phyloP scores from a whole-genome alignment of 148 eudicot genomes.

The Rheum nobile region DNA sequence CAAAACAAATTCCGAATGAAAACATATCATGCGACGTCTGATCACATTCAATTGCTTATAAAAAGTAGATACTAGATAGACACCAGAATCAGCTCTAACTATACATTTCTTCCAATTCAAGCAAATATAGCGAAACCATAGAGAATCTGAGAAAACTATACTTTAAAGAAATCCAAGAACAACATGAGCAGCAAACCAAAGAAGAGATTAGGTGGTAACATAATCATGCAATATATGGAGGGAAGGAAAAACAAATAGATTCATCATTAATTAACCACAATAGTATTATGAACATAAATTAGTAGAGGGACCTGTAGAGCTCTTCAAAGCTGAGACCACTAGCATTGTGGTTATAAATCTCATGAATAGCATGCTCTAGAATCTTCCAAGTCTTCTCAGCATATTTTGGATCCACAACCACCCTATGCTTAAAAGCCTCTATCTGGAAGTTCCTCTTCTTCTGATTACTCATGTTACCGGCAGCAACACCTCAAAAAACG shows the following conservation, averaged over 20 bases:
- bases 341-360: slow-evolving; percentile 75
- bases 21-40: neutral
- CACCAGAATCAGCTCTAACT: neutral
- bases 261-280: neutral
- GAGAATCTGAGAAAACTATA: neutral
- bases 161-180: neutral
- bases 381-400: slow-evolving; percentile 80
- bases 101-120: neutral
- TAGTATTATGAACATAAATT: neutral
- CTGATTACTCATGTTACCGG: slow-evolving; percentile 40
- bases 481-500: neutral
- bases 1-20: neutral
- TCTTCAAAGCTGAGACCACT: slow-evolving; percentile 77
- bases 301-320: slow-evolving; percentile 43
- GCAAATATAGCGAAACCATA: neutral
- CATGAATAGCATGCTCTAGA: slow-evolving; percentile 68
- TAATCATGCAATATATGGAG: neutral
- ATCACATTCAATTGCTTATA: neutral
- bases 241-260: neutral
- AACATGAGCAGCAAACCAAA: neutral
- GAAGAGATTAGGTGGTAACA: neutral
- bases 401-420: slow-evolving; percentile 76
- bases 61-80: neutral
- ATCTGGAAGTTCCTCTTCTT: slow-evolving; percentile 68
- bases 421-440: slow-evolving; percentile 69